Base-by-base conservation (phyloP, 768 basidiomycete genomes). In the Kwoniella botswanensis region DNA sequence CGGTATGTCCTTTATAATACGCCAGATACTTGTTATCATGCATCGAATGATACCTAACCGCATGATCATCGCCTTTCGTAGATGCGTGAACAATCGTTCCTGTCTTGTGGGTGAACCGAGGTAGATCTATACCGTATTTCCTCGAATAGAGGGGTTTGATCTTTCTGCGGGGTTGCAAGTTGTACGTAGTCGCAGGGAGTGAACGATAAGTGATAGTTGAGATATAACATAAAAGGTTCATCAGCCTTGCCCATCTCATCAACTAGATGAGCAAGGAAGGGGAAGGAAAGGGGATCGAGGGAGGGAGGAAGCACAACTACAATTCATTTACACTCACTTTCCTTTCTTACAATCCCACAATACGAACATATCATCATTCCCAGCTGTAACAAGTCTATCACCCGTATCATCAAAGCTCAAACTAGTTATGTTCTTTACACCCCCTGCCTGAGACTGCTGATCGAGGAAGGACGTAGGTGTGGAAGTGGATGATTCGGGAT, bases 1-100 rank as follows among this genome's bases (percentile, higher is more conserved):
- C 91, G 74, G 90, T 94, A 85, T 99, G 97, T 0, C 97, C 97
- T 78, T 89, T 91, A 87, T 97, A 98, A 85, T 99, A 99, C 74
- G 91, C 89, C 42, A 98, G 85, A 82, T 94, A 99, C 82, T 92
- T 93, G 87, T 97, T 98, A 87, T 96, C 94, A 83, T 98, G 94
- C 61, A 96, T 82, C 1, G 93, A 95, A 77, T 96, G 93, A 83
- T 98, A 98, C 56, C 97, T 89, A 74, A 98, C 88, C 0, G 92
- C 94, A 81, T 98, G 93, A 63, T 81, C 78, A 83, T 98, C 93
- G 82, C 92, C 92, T 82, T 96, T 98, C 18, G 95, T 98, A 4
- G 93, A 95, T 9, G 95, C 92, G 78, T 98, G 90, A 2, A 98
- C 81, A 58, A 98, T 90, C 3, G 91, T 89, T 0, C 90, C 89